Conservation (phyloP, 202 grass and related monocot species). For the Eragrostis tef region DNA sequence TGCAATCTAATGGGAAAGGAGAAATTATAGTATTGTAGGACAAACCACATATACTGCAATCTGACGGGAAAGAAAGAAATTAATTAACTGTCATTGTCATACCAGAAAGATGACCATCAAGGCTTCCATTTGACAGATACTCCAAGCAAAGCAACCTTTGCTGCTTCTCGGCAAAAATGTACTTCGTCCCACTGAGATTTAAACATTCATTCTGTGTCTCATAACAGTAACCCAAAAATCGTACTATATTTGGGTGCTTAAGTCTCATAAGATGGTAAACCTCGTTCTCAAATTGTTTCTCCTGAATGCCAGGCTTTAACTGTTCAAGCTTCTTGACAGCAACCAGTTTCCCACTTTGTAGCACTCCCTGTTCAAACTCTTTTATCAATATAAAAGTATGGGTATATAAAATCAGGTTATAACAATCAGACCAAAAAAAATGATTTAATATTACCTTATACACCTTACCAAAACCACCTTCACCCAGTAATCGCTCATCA, state of each 20-base stretch:
- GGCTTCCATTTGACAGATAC: conserved; percentile 1
- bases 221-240: conserved; percentile 1
- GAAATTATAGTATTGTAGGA: too few relatives aligned
- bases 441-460: neutral
- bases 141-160: conserved; percentile 4
- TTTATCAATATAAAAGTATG: neutral
- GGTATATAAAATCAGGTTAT: too few relatives aligned
- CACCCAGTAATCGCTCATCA: neutral
- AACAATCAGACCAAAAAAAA: neutral
- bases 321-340: too few relatives aligned
- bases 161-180: neutral
- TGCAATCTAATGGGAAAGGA: too few relatives aligned
- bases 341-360: too few relatives aligned
- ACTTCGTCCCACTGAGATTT: neutral
- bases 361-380: neutral
- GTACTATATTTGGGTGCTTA: neutral
- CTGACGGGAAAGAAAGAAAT: too few relatives aligned
- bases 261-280: conserved; percentile 16
- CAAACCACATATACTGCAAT: too few relatives aligned
- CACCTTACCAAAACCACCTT: neutral
- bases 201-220: neutral
- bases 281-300: conserved; percentile 24
- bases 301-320: neutral
- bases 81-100: neutral
- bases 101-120: conserved; percentile 16